phyloP scores from a whole-genome alignment of 2,329 filamentous ascomycete species.

The Fusarium nisikadoi region DNA sequence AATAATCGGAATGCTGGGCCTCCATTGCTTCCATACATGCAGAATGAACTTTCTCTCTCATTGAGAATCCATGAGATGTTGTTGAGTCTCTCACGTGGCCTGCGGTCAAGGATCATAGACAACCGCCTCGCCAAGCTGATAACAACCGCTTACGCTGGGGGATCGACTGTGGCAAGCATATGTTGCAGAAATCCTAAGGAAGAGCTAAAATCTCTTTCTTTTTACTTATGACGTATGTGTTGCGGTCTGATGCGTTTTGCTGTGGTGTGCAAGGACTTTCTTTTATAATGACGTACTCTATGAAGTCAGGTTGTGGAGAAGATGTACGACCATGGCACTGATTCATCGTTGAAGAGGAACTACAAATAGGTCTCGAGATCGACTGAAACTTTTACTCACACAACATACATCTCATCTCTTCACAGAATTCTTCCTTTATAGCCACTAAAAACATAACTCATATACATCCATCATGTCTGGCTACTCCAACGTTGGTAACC shows the following conservation, averaged over 20 bases:
- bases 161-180: constrained; percentile 15
- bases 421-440: background rate
- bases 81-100: background rate
- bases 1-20: background rate
- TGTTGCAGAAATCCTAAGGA: constrained; percentile 15
- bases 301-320: constrained; percentile 45
- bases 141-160: background rate
- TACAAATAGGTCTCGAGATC: constrained; percentile 32
- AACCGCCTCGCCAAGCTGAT: constrained; percentile 2
- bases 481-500: constrained; percentile 73
- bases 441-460: background rate
- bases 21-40: background rate
- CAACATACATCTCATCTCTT: constrained; percentile 4
- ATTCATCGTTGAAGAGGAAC: constrained; percentile 29
- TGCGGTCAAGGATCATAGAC: constrained; percentile 1
- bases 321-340: constrained; percentile 11
- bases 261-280: constrained; percentile 19
- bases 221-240: constrained; percentile 36
- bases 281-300: constrained; percentile 45
- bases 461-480: constrained; percentile 47
- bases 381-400: background rate
- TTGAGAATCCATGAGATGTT: background rate
- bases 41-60: background rate
- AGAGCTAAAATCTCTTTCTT: constrained; percentile 14
- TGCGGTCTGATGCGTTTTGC: constrained; percentile 19